phyloP scores from a whole-genome alignment of 441 rosid species.

The Flueggea neowawraea region DNA sequence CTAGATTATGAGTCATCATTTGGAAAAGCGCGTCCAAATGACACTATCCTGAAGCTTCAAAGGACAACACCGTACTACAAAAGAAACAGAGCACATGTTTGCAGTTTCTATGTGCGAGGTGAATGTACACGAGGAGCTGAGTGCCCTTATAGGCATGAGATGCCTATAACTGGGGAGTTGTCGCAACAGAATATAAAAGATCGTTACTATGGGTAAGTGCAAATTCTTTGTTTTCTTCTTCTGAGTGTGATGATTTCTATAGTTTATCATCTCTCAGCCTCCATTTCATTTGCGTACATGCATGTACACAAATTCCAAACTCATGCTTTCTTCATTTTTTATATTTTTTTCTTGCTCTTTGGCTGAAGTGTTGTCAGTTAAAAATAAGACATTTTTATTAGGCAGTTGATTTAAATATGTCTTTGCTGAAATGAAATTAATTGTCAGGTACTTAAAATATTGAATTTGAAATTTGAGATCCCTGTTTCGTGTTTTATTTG shows the following conservation, averaged over 20 bases:
- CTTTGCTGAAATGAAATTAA: too few species aligned
- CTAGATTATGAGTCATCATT: slow-evolving; percentile 91
- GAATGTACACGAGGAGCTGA: slow-evolving; percentile 96
- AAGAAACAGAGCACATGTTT: slow-evolving; percentile 88
- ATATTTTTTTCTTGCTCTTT: too few species aligned
- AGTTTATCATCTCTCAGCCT: neutral
- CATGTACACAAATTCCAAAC: neutral
- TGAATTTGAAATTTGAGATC: too few species aligned
- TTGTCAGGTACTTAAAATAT: too few species aligned
- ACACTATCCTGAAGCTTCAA: slow-evolving; percentile 87
- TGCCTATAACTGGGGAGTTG: slow-evolving; percentile 93
- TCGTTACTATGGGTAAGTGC: slow-evolving; percentile 90
- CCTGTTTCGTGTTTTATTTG: neutral
- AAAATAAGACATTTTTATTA: neutral
- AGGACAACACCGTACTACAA: slow-evolving; percentile 91
- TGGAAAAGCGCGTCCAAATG: slow-evolving; percentile 75
- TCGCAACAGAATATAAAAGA: slow-evolving; percentile 97
- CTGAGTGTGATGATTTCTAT: neutral
- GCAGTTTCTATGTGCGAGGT: slow-evolving; percentile 89
- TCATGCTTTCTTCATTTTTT: too few species aligned
- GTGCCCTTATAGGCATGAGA: slow-evolving; percentile 96
- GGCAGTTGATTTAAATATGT: too few species aligned
- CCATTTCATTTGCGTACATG: neutral
- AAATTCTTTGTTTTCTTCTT: neutral
- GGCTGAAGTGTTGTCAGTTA: too few species aligned